phyloP scores from a whole-genome alignment of 345 rosid genomes.

The Raphanus sativus region DNA sequence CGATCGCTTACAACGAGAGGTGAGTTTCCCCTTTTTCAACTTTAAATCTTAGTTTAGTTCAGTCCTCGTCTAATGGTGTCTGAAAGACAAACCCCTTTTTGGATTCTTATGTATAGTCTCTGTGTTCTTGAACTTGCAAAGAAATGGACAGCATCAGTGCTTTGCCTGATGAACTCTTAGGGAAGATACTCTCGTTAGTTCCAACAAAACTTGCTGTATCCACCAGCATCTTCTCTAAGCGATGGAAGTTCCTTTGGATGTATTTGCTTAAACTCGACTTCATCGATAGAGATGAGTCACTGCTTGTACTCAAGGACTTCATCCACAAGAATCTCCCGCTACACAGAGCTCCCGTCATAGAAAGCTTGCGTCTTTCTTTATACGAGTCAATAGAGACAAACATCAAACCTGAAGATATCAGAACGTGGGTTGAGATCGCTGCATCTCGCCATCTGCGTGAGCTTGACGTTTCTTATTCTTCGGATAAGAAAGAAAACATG shows the following conservation, averaged over 20 bases:
- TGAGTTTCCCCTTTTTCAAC: slow-evolving; percentile 9
- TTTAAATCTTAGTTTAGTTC: not conserved
- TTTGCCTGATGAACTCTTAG: not conserved
- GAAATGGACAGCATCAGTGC: not conserved
- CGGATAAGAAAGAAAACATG: not conserved
- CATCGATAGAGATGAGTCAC: not conserved
- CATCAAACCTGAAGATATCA: slow-evolving; percentile 1
- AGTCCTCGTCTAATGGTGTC: not conserved
- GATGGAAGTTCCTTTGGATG: slow-evolving; percentile 10
- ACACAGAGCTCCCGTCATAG: slow-evolving; percentile 4
- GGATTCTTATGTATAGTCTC: not conserved
- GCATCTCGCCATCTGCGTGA: not conserved
- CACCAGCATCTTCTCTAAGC: not conserved
- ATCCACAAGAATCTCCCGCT: not conserved
- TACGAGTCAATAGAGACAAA: not conserved
- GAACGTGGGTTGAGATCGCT: not conserved
- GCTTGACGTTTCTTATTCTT: not conserved
- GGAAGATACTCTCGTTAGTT: not conserved
- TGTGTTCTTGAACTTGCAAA: not conserved
- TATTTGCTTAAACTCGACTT: not conserved
- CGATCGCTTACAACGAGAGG: slow-evolving; percentile 73
- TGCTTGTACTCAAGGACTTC: not conserved
- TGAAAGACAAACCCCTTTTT: not conserved
- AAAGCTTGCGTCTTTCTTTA: not conserved
- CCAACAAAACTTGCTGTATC: not conserved